Conservation (phyloP, 179 eudicot genomes). For the Amaranthus tricolor region DNA sequence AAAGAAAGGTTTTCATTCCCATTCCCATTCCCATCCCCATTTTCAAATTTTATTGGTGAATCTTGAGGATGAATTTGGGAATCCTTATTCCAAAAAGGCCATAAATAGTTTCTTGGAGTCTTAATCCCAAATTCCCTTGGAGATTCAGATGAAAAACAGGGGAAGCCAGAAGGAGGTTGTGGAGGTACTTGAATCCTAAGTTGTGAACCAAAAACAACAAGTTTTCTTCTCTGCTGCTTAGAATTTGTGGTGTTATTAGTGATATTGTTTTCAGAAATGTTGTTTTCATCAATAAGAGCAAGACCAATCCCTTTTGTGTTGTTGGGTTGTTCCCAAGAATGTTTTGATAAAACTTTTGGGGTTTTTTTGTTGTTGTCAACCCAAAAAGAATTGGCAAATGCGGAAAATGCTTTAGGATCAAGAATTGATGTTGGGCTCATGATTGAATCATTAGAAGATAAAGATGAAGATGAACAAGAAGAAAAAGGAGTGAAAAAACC, state of each 20-base stretch:
- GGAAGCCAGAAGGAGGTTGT: slow-evolving; percentile 30
- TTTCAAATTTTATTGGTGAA: background rate
- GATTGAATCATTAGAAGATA: slow-evolving; percentile 21
- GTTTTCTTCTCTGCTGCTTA: slow-evolving; percentile 40
- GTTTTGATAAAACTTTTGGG: slow-evolving; percentile 24
- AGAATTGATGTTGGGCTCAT: slow-evolving; percentile 68
- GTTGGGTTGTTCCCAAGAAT: slow-evolving; percentile 34
- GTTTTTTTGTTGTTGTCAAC: slow-evolving; percentile 23
- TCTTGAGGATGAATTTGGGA: slow-evolving; percentile 29
- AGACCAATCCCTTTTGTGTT: slow-evolving; percentile 56
- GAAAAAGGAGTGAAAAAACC: slow-evolving; percentile 35
- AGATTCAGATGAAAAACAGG: slow-evolving; percentile 44
- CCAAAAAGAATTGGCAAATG: slow-evolving; percentile 42
- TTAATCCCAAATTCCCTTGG: slow-evolving; percentile 74
- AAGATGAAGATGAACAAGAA: background rate
- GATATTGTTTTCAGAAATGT: slow-evolving; percentile 16
- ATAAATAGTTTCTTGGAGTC: slow-evolving; percentile 42
- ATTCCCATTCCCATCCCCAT: slow-evolving; percentile 5
- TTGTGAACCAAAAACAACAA: slow-evolving; percentile 62
- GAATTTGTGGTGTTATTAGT: slow-evolving; percentile 1
- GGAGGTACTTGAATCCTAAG: slow-evolving; percentile 60
- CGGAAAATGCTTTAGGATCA: slow-evolving; percentile 44
- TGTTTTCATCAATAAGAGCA: slow-evolving; percentile 52
- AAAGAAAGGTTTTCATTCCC: slow-evolving; percentile 24
- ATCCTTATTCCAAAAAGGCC: slow-evolving; percentile 17